Percentiles rank a stretch among this genome's conserved stretches.
Conservation (phyloP, 1,284 basidiomycete genomes). For the Amylostereum areolatum region DNA sequence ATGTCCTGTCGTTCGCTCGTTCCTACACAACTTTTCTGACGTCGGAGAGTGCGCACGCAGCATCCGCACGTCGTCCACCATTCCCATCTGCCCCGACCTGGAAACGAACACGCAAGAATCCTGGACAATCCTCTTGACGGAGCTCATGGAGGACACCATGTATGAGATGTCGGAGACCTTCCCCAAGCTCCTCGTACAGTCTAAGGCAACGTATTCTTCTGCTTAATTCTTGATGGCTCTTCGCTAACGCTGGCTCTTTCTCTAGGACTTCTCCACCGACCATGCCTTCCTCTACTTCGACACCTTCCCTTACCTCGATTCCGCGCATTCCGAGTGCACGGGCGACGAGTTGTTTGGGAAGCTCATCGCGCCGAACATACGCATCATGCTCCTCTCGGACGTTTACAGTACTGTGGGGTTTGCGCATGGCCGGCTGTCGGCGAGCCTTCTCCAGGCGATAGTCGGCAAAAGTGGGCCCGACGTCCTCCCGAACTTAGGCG, state of each 20-base stretch:
- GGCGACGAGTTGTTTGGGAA: no score
- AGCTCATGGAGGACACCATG: constrained; percentile 95
- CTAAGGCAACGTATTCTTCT: constrained; percentile 62
- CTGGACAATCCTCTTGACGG: constrained; percentile 82
- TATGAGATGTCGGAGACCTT: constrained; percentile 65
- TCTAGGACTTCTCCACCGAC: constrained; percentile 79
- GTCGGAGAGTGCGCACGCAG: no score
- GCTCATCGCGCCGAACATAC: constrained; percentile 78
- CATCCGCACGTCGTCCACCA: constrained; percentile 77
- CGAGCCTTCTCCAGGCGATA: constrained; percentile 72
- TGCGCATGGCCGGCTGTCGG: constrained; percentile 74
- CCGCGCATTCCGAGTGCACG: no score
- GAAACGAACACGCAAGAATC: constrained; percentile 83
- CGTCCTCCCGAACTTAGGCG: constrained; percentile 72
- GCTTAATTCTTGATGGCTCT: no score
- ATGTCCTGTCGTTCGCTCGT: no score
- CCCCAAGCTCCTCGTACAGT: constrained; percentile 87
- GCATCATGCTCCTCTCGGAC: constrained; percentile 82
- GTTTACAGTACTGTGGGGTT: constrained; percentile 85
- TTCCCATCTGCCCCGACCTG: constrained; percentile 83
- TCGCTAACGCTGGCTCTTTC: no score
- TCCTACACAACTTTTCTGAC: no score
- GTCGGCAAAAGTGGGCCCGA: constrained; percentile 59
- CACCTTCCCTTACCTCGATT: constrained; percentile 67
- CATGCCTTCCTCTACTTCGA: constrained; percentile 82